A percentile compares a stretch with the other conserved stretches of the same genome.
Evolutionary conservation across 2,329 filamentous ascomycete genomes (phyloP).

Genomic region (Fusarium tupiense): DNA sequence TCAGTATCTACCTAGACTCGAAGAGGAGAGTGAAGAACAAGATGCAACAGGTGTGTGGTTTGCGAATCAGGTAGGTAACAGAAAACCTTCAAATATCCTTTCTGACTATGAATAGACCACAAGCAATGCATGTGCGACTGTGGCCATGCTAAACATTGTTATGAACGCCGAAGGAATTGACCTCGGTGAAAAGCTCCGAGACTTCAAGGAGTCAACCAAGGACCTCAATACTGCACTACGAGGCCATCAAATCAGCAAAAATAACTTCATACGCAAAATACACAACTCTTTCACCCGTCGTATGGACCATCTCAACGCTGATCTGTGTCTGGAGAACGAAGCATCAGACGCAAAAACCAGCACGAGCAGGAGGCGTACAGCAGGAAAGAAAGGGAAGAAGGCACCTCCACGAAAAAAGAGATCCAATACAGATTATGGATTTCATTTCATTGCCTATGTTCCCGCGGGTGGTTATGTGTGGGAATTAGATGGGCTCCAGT

Average conservation of each 20-base stretch:
- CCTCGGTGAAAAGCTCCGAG: conserved; percentile 74
- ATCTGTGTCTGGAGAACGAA: conserved; percentile 71
- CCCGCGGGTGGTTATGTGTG: conserved; percentile 79
- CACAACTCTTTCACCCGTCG: conserved; percentile 90
- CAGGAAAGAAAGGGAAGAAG: conserved; percentile 50
- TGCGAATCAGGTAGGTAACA: conserved; percentile 77
- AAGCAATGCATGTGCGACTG: conserved; percentile 88
- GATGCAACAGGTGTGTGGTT: conserved; percentile 80
- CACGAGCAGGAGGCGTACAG: conserved; percentile 44
- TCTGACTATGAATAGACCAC: conserved; percentile 66
- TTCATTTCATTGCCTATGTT: conserved; percentile 91
- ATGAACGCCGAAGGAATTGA: conserved; percentile 79
- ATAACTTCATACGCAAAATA: conserved; percentile 78
- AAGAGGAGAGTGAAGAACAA: conserved; percentile 64
- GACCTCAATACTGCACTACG: conserved; percentile 76
- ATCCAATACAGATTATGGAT: conserved; percentile 68
- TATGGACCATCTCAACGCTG: conserved; percentile 78
- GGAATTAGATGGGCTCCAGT: conserved; percentile 88
- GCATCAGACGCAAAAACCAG: conserved; percentile 52
- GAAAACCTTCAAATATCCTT: not conserved
- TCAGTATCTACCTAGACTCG: conserved; percentile 68
- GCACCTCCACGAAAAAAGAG: conserved; percentile 48
- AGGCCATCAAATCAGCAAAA: conserved; percentile 78
- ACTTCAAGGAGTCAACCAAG: conserved; percentile 78
- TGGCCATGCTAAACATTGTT: conserved; percentile 91